Percentiles rank a stretch among this genome's conserved stretches.
Conservation (phyloP, 2,329 filamentous ascomycete species). For the Nothophoma quercina region DNA sequence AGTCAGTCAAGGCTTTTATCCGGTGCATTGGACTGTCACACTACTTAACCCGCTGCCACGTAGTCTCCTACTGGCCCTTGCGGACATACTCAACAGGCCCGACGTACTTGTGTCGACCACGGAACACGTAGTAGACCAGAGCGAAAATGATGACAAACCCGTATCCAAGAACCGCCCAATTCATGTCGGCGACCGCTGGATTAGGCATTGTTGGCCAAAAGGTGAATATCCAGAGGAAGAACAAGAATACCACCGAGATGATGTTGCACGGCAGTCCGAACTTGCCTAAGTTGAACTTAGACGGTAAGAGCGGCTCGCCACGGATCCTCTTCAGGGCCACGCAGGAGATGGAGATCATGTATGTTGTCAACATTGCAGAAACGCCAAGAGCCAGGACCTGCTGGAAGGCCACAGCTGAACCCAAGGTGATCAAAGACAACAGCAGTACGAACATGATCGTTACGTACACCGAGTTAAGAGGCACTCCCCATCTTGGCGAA, state of each 20-base stretch:
- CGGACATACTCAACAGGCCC: conserved; percentile 33
- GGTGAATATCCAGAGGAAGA: conserved; percentile 52
- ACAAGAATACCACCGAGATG: conserved; percentile 49
- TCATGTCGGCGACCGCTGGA: conserved; percentile 56
- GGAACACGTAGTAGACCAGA: conserved; percentile 50
- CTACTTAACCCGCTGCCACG: background rate
- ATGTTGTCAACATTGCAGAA: conserved; percentile 28
- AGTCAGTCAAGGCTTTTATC: too few relatives aligned
- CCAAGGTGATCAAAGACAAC: conserved; percentile 41
- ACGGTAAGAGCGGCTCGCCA: conserved; percentile 52
- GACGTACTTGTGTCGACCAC: conserved; percentile 51
- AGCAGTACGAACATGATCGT: conserved; percentile 28
- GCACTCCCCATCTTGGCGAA: conserved; percentile 29
- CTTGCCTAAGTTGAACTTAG: conserved; percentile 57
- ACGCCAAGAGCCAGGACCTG: conserved; percentile 25
- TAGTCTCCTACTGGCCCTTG: background rate
- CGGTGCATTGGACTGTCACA: too few relatives aligned
- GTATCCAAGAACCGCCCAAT: conserved; percentile 56
- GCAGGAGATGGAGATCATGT: conserved; percentile 55
- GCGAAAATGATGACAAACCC: conserved; percentile 52
- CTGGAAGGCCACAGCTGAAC: conserved; percentile 34
- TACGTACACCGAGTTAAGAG: conserved; percentile 32
- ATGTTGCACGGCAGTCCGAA: conserved; percentile 54
- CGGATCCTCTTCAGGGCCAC: conserved; percentile 54
- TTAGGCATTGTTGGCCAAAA: conserved; percentile 52